Percentiles rank a stretch among this genome's conserved stretches.
Conservation (phyloP, 768 basidiomycete genomes). For the Phanerochaete sordida region DNA sequence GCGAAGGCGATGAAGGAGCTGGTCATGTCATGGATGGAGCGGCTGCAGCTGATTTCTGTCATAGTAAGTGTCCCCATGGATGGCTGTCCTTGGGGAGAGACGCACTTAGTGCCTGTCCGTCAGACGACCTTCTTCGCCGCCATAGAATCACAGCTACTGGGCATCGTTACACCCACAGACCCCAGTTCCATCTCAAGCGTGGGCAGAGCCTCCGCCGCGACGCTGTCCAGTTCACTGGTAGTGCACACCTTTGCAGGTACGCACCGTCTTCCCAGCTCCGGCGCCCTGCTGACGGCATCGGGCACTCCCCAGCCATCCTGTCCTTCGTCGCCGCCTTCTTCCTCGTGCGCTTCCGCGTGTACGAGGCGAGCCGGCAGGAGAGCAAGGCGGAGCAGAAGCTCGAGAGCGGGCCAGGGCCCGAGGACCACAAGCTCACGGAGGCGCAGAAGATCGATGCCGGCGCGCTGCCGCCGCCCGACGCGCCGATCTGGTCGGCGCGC, state of each 20-base stretch:
- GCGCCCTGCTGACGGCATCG: neutral
- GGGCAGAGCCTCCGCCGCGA: slow-evolving; percentile 35
- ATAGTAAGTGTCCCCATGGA: slow-evolving; percentile 37
- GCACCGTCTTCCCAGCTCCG: slow-evolving; percentile 16
- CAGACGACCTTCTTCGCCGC: slow-evolving; percentile 48
- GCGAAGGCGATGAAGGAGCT: slow-evolving; percentile 46
- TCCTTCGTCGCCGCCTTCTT: slow-evolving; percentile 57
- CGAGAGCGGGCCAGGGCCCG: neutral
- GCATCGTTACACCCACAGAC: slow-evolving; percentile 34
- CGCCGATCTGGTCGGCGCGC: slow-evolving; percentile 36
- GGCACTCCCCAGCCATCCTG: slow-evolving; percentile 29
- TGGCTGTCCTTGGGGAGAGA: too few relatives aligned
- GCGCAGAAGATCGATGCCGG: neutral
- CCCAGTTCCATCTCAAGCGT: slow-evolving; percentile 8
- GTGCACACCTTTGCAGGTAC: slow-evolving; percentile 51
- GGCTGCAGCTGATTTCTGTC: slow-evolving; percentile 56
- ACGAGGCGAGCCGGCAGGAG: slow-evolving; percentile 49
- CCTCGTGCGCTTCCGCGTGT: slow-evolving; percentile 50
- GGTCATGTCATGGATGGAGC: slow-evolving; percentile 58
- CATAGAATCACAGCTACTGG: slow-evolving; percentile 50
- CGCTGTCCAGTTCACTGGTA: slow-evolving; percentile 49
- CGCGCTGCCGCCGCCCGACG: neutral
- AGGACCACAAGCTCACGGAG: neutral
- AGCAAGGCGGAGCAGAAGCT: slow-evolving; percentile 31
- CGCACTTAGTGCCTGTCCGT: neutral